Percentiles rank a stretch among this genome's conserved stretches.
Conservation (phyloP, 2,329 filamentous ascomycete genomes). For the Exophiala bonariae region DNA sequence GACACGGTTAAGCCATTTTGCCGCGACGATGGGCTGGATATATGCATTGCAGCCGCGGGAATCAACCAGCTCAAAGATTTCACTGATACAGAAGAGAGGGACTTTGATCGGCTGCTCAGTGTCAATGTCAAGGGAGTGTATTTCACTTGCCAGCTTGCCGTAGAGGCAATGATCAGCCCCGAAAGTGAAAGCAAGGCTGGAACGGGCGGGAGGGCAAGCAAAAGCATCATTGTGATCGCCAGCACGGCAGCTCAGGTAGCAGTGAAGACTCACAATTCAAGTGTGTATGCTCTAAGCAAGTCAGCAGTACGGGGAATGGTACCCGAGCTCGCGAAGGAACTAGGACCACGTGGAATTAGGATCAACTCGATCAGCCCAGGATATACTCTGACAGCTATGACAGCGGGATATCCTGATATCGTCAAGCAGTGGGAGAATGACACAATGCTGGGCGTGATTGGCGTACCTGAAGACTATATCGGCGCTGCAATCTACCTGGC, state of each 20-base stretch:
- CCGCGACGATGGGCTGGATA: not conserved
- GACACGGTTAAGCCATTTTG: conserved; percentile 1
- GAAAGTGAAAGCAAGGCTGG: not conserved
- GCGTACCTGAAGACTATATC: conserved; percentile 1
- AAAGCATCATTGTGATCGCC: conserved; percentile 3
- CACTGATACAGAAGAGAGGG: not conserved
- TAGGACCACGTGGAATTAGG: not conserved
- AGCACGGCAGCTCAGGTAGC: not conserved
- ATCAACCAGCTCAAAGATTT: conserved; percentile 6
- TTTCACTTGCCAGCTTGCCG: conserved; percentile 4
- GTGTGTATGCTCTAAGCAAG: conserved; percentile 2
- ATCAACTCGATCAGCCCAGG: conserved; percentile 4
- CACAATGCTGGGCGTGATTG: conserved; percentile 2
- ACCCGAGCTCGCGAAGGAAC: conserved; percentile 2
- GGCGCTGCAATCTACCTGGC: not conserved
- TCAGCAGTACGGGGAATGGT: conserved; percentile 2
- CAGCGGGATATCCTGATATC: conserved; percentile 2
- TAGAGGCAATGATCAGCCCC: not conserved
- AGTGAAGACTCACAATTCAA: conserved; percentile 1
- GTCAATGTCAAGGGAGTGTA: conserved; percentile 5
- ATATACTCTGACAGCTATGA: conserved; percentile 1
- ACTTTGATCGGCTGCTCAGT: not conserved
- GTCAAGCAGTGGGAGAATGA: conserved; percentile 3
- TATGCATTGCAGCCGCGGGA: conserved; percentile 1
- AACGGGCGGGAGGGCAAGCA: not conserved